Base-by-base conservation (phyloP, 345 rosid species). In the Draba incana region DNA sequence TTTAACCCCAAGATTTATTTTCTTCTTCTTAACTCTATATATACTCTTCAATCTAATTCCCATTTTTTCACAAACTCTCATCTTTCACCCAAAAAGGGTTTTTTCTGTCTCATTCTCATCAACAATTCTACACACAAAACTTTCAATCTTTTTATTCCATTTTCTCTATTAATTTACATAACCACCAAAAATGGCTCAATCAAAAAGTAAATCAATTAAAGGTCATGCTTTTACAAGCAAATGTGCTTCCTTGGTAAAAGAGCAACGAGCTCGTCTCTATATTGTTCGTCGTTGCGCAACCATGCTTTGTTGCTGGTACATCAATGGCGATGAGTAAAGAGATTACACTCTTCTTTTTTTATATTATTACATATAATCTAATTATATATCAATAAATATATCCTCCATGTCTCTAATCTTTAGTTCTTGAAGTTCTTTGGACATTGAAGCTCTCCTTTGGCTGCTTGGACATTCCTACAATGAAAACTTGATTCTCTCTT, bases 271-370 rank as follows among this genome's bases (percentile, higher is more conserved):
- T 31, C 88, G 86, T n/a, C 75, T 89, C 73, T 87, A 87, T 46
- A 83, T 89, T 65, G 53, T 89, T 49, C 88, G 91, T 63, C 93
- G 96, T n/a, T 89, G 93, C 5, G 89, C 89, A 50, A 83, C 91
- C 60, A 85, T 89, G 88, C 97, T 90, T 58, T 80, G 87, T 23
- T 86, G 91, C 75, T 84, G 83, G 84, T 87, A 85, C 69, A 81
- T 87, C 30, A 82, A 83, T 3, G 87, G 86, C 4, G 93, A 86
- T 58, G 89, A 82, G 47, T 81, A 75, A 64, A 51, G 57, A 74
- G 11, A 28, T 35, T 8, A 35, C 0, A 35, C 52, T 54, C 63
- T 59, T 59, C 47, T 53, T 28, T 63, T 44, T 41, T 41, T 4
- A 11, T 10, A 38, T 45, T 74, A 66, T 16, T 23, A 13, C 27